These are phyloP conservation scores for Scytalidium sp. DNA, from an alignment of 2,329 filamentous ascomycete genomes.

Conservation along the genomic window DNA sequence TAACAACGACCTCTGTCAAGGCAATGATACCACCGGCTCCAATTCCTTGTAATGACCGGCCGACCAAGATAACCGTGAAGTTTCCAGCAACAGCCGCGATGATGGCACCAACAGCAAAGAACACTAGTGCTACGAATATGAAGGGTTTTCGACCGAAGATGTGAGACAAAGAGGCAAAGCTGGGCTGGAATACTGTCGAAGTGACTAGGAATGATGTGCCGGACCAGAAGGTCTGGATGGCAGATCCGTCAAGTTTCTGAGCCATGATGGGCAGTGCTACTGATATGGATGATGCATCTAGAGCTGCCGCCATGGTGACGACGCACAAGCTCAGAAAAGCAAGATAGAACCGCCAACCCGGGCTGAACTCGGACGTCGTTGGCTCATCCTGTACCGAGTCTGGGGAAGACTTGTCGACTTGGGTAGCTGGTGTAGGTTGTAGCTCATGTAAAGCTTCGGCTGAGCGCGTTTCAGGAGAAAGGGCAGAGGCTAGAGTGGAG, in stretches of 20 bases:
- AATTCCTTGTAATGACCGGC: conserved; percentile 44
- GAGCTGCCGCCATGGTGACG: conserved; percentile 58
- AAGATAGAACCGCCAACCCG: conserved; percentile 15
- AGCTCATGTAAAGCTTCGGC: background rate
- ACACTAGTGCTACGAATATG: conserved; percentile 17
- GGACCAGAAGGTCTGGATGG: conserved; percentile 67
- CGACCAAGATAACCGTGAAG: conserved; percentile 34
- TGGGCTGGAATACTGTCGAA: conserved; percentile 58
- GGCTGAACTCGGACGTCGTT: background rate
- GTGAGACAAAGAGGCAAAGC: conserved; percentile 34
- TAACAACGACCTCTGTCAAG: conserved; percentile 43
- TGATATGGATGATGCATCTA: conserved; percentile 64
- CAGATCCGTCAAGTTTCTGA: conserved; percentile 46
- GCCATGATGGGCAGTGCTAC: conserved; percentile 57
- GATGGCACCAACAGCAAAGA: conserved; percentile 38
- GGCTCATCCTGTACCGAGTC: background rate
- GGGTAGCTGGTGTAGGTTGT: background rate
- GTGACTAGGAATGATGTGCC: conserved; percentile 69
- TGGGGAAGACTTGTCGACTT: background rate
- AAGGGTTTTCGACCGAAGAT: conserved; percentile 37
- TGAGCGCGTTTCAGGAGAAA: background rate
- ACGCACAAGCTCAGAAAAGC: conserved; percentile 31
- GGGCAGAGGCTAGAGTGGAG: background rate
- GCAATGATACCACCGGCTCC: conserved; percentile 49
- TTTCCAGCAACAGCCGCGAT: conserved; percentile 32